phyloP scores from a whole-genome alignment of 306 rosid species.

The Begonia fuchsioides region DNA sequence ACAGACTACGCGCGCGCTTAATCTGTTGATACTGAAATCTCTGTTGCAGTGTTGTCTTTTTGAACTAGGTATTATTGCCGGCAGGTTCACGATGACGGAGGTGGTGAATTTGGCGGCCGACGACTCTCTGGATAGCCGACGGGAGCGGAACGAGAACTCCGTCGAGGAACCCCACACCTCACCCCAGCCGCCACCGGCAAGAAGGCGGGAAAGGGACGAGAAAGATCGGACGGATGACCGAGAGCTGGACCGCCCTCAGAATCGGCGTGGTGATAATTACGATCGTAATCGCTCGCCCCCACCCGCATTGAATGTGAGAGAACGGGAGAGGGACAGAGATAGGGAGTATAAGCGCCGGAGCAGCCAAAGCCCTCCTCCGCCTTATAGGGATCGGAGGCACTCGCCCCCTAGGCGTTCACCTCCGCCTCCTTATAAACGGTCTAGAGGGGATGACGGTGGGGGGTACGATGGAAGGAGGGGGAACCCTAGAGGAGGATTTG shows the following conservation, averaged over 20 bases:
- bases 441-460: constrained; percentile 52
- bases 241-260: constrained; percentile 42
- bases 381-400: constrained; percentile 62
- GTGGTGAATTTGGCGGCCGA: constrained; percentile 58
- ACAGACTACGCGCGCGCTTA: no score
- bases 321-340: constrained; percentile 45
- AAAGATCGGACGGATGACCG: constrained; percentile 53
- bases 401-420: constrained; percentile 71
- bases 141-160: constrained; percentile 26
- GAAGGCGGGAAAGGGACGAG: constrained; percentile 44
- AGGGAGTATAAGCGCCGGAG: constrained; percentile 73
- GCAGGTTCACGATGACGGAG: constrained; percentile 46
- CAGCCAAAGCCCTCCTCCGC: constrained; percentile 54
- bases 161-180: constrained; percentile 26
- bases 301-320: constrained; percentile 14
- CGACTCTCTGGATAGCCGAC: constrained; percentile 37
- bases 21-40: no score
- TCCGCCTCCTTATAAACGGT: constrained; percentile 63
- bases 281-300: constrained; percentile 60
- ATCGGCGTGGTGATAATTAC: constrained; percentile 58
- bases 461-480: constrained; percentile 47
- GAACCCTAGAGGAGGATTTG: constrained; percentile 80
- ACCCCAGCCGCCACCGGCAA: constrained; percentile 10
- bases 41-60: no score
- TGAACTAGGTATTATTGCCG: not conserved